A percentile compares a stretch with the other conserved stretches of the same genome.
Evolutionary conservation across 1,284 basidiomycete species (phyloP).

Genomic region (Ustilago esculenta): DNA sequence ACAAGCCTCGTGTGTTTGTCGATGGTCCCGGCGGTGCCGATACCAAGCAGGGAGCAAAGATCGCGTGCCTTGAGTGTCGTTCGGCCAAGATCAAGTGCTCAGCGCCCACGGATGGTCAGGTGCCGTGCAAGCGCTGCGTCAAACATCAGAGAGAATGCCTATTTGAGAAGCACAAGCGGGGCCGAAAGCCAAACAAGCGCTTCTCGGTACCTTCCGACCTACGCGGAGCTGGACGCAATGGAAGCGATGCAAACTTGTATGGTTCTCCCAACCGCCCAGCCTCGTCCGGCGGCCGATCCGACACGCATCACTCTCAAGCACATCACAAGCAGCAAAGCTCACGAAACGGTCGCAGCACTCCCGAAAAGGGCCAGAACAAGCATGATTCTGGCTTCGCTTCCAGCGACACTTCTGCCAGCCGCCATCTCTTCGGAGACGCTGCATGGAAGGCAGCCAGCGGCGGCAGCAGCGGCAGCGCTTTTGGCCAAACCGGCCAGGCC

Average conservation of each 20-base stretch:
- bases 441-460: slow-evolving; percentile 19
- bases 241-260: slow-evolving; percentile 24
- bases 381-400: slow-evolving; percentile 14
- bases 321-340: slow-evolving; percentile 7
- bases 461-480: too few relatives aligned
- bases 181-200: slow-evolving; percentile 54
- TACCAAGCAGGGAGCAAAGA: slow-evolving; percentile 57
- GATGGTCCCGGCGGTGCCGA: slow-evolving; percentile 58
- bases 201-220: slow-evolving; percentile 48
- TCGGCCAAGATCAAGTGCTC: slow-evolving; percentile 59
- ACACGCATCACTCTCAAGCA: slow-evolving; percentile 9
- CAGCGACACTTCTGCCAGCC: slow-evolving; percentile 9
- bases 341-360: slow-evolving; percentile 24
- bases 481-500: slow-evolving; percentile 7
- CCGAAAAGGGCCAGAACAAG: slow-evolving; percentile 25
- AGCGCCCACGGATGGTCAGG: slow-evolving; percentile 55
- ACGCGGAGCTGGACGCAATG: slow-evolving; percentile 18
- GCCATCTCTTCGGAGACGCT: slow-evolving; percentile 14
- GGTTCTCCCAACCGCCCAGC: slow-evolving; percentile 14
- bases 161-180: slow-evolving; percentile 59
- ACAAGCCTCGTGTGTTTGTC: slow-evolving; percentile 51
- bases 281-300: slow-evolving; percentile 23
- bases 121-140: slow-evolving; percentile 57
- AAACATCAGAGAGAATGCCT: slow-evolving; percentile 55
- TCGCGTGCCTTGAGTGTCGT: slow-evolving; percentile 56